Evolutionary conservation across 768 basidiomycete species (phyloP), one percentile per base, ranked within the genome.

Genomic region (Pleurotus sapidus): DNA sequence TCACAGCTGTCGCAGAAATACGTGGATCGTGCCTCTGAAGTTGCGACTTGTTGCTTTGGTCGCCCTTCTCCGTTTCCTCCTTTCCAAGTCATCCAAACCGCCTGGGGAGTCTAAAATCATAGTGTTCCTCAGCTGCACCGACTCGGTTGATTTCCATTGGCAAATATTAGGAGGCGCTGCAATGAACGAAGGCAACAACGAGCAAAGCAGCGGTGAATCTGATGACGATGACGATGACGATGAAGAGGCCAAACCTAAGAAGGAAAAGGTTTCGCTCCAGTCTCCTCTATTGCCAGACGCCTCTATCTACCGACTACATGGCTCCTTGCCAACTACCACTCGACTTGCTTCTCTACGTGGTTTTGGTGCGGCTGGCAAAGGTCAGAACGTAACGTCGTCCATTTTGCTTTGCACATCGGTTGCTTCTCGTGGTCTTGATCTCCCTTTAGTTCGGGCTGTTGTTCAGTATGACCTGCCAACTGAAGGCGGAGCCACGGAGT

Each of bases 141-240:
- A 98, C 71, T 95, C 97, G 2, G 97, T 99, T 15, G 96, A 99
- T 69, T 98, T 93, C 65, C 94, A 96, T 67, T 98, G 93, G 93
- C 83, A 80, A 49, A 74, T 98, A 18, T 72, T 98, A 1, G 89
- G 87, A 0, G 83, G 85, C 4, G 76, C 91, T 17, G 65, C 72
- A 4, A 95, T 96, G 90, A 24, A 42, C 12, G 83, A 78, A 6
- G 73, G 60, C 14, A 65, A 63, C 12, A 59, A 64, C 6, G 60
- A 68, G 17, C 61, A 66, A 25, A 65, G 63, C 6, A 70, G 57
- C 3, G 70, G 61, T 24, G 72, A 60, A 3, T 67, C 65, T 14
- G 70, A 63, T n/a, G 62, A 63, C 30, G 68, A 59, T 20, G 30
- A 56, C 9, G 25, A 59, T n/a, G 58, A 49, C 5, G 17, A 14